These are phyloP conservation scores for Eremothecium gossypii DNA, from an alignment of 1,139 yeast genomes.

Conservation along the genomic window DNA sequence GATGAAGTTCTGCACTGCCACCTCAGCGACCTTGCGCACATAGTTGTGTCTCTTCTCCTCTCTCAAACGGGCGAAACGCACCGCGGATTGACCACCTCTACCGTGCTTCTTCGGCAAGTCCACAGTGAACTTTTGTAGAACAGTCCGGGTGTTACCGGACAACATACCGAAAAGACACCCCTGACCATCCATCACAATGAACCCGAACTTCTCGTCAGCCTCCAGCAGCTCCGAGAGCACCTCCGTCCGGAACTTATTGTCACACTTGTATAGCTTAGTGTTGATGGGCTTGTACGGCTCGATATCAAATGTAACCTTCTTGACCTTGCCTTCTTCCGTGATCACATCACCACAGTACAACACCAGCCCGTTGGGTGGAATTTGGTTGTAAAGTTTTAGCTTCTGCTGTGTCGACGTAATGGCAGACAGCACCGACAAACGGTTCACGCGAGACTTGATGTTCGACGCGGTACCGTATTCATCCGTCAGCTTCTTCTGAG, in stretches of 20 bases:
- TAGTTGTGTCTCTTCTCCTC: conserved; percentile 98
- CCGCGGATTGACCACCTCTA: conserved; percentile 99
- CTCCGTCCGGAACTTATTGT: conserved; percentile 96
- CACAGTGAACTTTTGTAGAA: conserved; percentile 90
- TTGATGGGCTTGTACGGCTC: conserved; percentile 98
- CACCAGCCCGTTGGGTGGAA: conserved; percentile 91
- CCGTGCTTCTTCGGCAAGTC: conserved; percentile 99
- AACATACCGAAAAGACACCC: conserved; percentile 95
- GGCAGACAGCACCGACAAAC: conserved; percentile 90
- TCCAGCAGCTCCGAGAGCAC: conserved; percentile 89
- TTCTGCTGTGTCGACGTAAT: conserved; percentile 97
- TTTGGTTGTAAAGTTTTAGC: conserved; percentile 76
- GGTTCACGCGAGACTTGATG: conserved; percentile 92
- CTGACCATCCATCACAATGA: conserved; percentile 98
- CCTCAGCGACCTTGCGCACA: conserved; percentile 96
- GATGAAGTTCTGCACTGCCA: conserved; percentile 93
- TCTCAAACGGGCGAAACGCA: conserved; percentile 97
- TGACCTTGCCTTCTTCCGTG: conserved; percentile 95
- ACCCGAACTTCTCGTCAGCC: conserved; percentile 92
- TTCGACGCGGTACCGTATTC: conserved; percentile 98
- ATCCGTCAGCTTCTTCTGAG: conserved; percentile 88
- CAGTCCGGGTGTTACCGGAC: conserved; percentile 93
- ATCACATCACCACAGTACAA: conserved; percentile 97
- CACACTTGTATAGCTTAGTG: conserved; percentile 91
- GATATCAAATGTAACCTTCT: conserved; percentile 87